A percentile compares a stretch with the other conserved stretches of the same genome.
Conservation (phyloP, 208 protist species). For the Acanthamoeba sp. region DNA sequence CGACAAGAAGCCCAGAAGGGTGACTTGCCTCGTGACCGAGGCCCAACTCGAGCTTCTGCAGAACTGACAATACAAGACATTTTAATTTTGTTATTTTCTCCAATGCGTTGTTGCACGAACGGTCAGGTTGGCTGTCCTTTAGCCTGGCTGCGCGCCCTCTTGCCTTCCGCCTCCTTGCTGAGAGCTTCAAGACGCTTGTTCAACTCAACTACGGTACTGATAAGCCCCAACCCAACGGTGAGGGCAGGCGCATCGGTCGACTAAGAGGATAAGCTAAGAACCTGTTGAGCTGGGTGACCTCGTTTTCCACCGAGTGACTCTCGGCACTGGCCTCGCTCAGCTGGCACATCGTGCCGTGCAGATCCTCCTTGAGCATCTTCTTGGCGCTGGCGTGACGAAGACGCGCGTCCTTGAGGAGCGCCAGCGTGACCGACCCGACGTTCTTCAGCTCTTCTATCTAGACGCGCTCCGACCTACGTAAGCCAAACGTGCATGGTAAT, state of each 20-base stretch:
- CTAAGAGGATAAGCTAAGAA: neutral
- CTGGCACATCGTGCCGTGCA: neutral
- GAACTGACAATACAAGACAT: neutral
- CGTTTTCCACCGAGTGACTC: neutral
- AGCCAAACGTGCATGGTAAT: neutral
- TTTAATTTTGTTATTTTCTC: too few species aligned
- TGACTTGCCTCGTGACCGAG: neutral
- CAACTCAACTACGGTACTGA: neutral
- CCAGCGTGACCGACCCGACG: neutral
- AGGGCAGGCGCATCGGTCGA: too few species aligned
- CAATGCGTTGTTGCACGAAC: too few species aligned
- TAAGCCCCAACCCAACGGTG: neutral
- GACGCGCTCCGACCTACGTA: too few species aligned
- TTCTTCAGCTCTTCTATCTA: conserved; percentile 13
- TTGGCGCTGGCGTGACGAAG: neutral
- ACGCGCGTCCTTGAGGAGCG: neutral
- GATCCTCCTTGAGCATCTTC: conserved; percentile 55
- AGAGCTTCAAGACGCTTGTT: neutral
- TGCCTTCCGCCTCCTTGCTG: neutral
- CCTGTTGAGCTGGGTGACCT: neutral
- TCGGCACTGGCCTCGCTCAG: neutral
- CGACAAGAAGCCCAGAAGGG: neutral
- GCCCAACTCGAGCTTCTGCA: neutral
- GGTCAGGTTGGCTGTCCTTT: too few species aligned
- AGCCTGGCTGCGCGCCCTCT: neutral